Evolutionary conservation across 345 rosid species (phyloP).

Genomic region (Eucalyptus curtisii): DNA sequence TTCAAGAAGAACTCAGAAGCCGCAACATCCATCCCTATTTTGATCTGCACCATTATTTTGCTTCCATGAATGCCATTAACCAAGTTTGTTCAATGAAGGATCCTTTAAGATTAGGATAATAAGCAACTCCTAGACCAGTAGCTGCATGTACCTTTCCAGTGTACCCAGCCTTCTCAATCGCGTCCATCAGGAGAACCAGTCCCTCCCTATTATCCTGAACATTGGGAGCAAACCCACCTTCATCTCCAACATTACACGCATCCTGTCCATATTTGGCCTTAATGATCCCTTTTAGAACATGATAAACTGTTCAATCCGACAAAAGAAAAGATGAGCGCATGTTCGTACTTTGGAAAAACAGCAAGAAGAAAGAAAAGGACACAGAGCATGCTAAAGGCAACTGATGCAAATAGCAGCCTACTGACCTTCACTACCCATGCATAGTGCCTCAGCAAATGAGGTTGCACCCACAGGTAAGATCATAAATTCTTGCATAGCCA

Average conservation of each 20-base stretch:
- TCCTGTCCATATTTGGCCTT: slow-evolving; percentile 91
- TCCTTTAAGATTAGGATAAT: neutral
- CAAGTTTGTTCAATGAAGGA: neutral
- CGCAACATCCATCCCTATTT: slow-evolving; percentile 98
- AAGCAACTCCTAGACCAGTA: neutral
- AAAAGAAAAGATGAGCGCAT: neutral
- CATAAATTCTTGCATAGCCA: slow-evolving; percentile 99
- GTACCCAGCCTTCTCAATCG: slow-evolving; percentile 96
- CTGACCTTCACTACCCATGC: slow-evolving; percentile 97
- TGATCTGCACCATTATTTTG: slow-evolving; percentile 46
- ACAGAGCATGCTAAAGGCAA: neutral
- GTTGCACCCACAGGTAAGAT: slow-evolving; percentile 84
- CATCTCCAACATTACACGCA: slow-evolving; percentile 99
- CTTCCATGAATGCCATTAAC: neutral
- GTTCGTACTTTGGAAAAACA: neutral
- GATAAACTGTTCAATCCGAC: slow-evolving; percentile 53
- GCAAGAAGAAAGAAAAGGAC: neutral
- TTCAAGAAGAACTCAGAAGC: slow-evolving; percentile 90
- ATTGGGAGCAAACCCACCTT: slow-evolving; percentile 98
- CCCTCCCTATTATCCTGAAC: slow-evolving; percentile 99
- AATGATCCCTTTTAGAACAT: slow-evolving; percentile 75
- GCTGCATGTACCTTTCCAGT: slow-evolving; percentile 55
- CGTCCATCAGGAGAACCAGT: slow-evolving; percentile 82
- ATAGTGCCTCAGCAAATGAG: slow-evolving; percentile 79
- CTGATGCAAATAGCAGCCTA: neutral